Evolutionary conservation across 1,284 basidiomycete genomes (phyloP), one percentile per base, ranked within the genome.

Genomic region (Prillingera fragicola): DNA sequence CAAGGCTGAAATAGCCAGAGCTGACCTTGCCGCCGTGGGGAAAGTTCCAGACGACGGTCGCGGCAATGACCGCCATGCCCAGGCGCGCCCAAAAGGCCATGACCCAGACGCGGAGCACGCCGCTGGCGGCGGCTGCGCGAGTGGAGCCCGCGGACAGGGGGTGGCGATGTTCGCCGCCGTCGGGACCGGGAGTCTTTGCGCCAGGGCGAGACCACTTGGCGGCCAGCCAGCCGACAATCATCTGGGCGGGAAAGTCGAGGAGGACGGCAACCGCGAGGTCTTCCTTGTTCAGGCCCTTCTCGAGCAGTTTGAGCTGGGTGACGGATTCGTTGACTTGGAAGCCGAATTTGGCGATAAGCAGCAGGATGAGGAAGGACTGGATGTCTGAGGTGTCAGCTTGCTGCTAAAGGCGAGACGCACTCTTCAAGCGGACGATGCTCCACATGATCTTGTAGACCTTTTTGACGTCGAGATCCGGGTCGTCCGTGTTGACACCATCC

Each of bases 181-280:
- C 46, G 18, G 26, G 14, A 1, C 23, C 18, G 2, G 38, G 2
- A 12, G 45, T 43, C n/a, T n/a, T n/a, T n/a, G n/a, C n/a, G 4
- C 48, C 28, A 1, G 65, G 65, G 43, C 80, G 75, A 3, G 87
- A 85, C 90, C 91, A 97, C 57, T 83, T 82, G 3, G 90, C 95
- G 0, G 92, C 90, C n/a, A 95, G 76, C 82, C 89, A 98, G 10
- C 94, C 94, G 27, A 90, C 91, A 45, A 89, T 67, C 47, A 99
- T 89, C 73, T 98, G 94, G 72, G 95, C 95, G 2, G 95, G 95
- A 58, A 98, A 98, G 70, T 98, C 95, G 59, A 98, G 87, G 38
- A 98, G 80, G 24, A 95, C 92, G 2, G 90, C 86, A 19, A 95
- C 77, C 5, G 95, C 92, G 27, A 98, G 78, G 60, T 99, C 95